Percentiles rank a stretch among this genome's conserved stretches.
phyloP scores from a whole-genome alignment of 805 yeast species.

The Metahyphopichia silvanorum region DNA sequence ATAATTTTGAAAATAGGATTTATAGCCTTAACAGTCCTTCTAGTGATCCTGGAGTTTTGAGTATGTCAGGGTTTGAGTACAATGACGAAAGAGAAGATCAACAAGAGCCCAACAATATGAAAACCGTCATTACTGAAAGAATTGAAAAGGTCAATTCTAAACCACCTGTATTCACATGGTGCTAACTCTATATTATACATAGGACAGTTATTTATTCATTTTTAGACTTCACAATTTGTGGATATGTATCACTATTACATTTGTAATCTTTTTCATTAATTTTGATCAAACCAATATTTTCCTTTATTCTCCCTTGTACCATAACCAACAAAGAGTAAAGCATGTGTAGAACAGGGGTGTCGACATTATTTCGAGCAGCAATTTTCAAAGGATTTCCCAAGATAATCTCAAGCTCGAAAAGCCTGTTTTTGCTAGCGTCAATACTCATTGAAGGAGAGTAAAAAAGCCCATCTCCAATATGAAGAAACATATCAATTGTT shows the following conservation, averaged over 20 bases:
- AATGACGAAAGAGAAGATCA: background rate
- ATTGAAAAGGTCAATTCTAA: constrained; percentile 50
- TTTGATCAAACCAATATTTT: constrained; percentile 16
- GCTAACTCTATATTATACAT: no score
- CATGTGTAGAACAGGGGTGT: constrained; percentile 18
- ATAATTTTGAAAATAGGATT: constrained; percentile 8
- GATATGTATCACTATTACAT: constrained; percentile 1
- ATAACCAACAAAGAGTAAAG: constrained; percentile 19
- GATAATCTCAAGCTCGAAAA: constrained; percentile 19
- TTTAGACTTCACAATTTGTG: constrained; percentile 4
- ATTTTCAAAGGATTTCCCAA: constrained; percentile 18
- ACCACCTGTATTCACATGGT: constrained; percentile 70
- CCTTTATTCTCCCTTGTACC: constrained; percentile 15
- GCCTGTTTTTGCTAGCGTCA: constrained; percentile 17
- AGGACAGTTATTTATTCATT: background rate
- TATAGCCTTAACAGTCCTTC: no score
- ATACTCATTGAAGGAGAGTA: constrained; percentile 24
- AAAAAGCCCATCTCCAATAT: constrained; percentile 12
- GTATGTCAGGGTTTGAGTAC: constrained; percentile 20
- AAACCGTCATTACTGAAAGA: constrained; percentile 57
- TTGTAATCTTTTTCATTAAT: constrained; percentile 8
- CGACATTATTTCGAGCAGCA: constrained; percentile 14
- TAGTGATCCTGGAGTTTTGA: constrained; percentile 1
- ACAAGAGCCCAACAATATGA: constrained; percentile 23
- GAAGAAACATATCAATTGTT: constrained; percentile 16